phyloP scores from a whole-genome alignment of 1,139 yeast genomes.

The Blastobotrys proliferans region DNA sequence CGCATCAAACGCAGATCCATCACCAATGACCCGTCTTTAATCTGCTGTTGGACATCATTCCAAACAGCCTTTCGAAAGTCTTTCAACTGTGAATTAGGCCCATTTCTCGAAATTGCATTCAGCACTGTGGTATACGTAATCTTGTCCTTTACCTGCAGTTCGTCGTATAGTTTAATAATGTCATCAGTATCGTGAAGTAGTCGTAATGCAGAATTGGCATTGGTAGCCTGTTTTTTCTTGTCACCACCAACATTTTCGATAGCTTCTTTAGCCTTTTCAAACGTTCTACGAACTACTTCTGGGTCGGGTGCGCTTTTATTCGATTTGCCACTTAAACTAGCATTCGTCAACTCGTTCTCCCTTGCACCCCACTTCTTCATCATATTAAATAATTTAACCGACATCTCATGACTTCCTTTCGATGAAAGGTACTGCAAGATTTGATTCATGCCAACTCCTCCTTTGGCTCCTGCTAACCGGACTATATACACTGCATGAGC shows the following conservation, averaged over 20 bases:
- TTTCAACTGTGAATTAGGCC: slow-evolving; percentile 1
- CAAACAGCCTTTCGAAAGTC: slow-evolving; percentile 14
- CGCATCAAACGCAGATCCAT: slow-evolving; percentile 16
- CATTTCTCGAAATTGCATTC: slow-evolving; percentile 14
- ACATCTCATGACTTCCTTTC: slow-evolving; percentile 7
- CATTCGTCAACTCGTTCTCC: slow-evolving; percentile 18
- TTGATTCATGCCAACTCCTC: slow-evolving; percentile 25
- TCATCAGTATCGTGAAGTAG: slow-evolving; percentile 14
- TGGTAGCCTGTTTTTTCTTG: slow-evolving; percentile 9
- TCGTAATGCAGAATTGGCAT: slow-evolving; percentile 18
- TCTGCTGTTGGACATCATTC: slow-evolving; percentile 16
- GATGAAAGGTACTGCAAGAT: slow-evolving; percentile 18
- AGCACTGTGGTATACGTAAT: slow-evolving; percentile 19
- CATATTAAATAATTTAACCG: slow-evolving; percentile 12
- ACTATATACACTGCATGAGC: slow-evolving; percentile 20
- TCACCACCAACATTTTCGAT: slow-evolving; percentile 7
- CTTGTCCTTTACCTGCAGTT: slow-evolving; percentile 14
- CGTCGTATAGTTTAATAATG: slow-evolving; percentile 16
- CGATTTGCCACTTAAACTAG: slow-evolving; percentile 7
- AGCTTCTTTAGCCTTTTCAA: slow-evolving; percentile 9
- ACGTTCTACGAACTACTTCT: slow-evolving; percentile 12
- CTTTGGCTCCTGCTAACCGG: slow-evolving; percentile 22
- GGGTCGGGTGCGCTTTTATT: slow-evolving; percentile 8
- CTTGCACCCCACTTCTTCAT: slow-evolving; percentile 23
- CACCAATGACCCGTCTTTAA: slow-evolving; percentile 7